Evolutionary conservation across 495 filamentous ascomycete genomes (phyloP), one percentile per base, ranked within the genome.

Genomic region (Podospora fimiseda): DNA sequence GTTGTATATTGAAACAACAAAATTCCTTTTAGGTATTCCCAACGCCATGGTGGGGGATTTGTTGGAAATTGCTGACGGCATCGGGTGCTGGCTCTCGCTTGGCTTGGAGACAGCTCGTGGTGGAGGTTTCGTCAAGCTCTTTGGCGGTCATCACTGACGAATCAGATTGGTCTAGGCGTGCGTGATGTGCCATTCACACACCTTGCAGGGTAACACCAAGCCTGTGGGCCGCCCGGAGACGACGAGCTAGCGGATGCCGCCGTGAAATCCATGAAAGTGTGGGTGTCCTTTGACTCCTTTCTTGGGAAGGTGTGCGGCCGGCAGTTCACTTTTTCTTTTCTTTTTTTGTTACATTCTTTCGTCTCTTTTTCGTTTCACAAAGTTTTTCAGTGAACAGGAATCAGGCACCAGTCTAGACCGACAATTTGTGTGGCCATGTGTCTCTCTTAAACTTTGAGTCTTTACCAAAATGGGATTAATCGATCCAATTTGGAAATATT

Each of bases 41-140:
- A 47, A 23, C 21, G 23, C 44, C 44, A 47, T 47, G 21, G 44
- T 14, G 44, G 44, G 44, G 44, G 23, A 30, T 14, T 24, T 30
- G 22, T 47, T 47, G 44, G n/a, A 30, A 18, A 41, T 33, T 43
- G 49, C 38, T 43, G 38, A 43, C 24, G 14, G 9, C 19, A 44
- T 14, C 13, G 3, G 42, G 3, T 4, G 14, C 22, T 13, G 14
- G 14, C 20, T 44, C 18, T 44, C 22, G 42, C 42, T 21, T 44
- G 19, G 42, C 13, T 22, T 44, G 19, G 22, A 20, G 18, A 21
- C 14, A 19, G 18, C 39, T 42, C 15, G 42, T 16, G 42, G 42
- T 5, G 27, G 27, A 6, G 27, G 27, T 5, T 33, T 33, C 11
- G 27, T 5, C 6, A 33, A 33, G 27, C 6, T 33, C 27, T 33